Percentiles rank a stretch among this genome's conserved stretches.
Conservation (phyloP, 768 basidiomycete genomes). For the Fibroporia radiculosa region DNA sequence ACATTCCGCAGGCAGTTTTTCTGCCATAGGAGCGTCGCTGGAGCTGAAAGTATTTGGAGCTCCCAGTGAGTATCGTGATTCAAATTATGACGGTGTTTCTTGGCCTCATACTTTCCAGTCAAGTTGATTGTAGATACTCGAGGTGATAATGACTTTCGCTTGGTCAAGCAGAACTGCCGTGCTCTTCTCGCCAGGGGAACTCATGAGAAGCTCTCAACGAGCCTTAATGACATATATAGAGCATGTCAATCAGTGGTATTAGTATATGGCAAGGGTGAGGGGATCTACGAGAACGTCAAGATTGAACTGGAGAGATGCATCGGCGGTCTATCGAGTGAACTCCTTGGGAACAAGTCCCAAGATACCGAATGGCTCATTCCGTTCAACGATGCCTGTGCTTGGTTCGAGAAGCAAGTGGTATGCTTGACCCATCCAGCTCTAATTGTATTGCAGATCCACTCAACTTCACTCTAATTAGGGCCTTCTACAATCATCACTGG, state of each 20-base stretch:
- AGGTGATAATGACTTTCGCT: conserved; percentile 19
- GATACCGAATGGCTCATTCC: conserved; percentile 47
- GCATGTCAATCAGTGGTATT: conserved; percentile 51
- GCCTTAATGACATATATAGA: conserved; percentile 49
- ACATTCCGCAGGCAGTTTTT: conserved; percentile 10
- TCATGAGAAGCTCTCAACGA: conserved; percentile 30
- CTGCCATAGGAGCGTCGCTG: conserved; percentile 28
- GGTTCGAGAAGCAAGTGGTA: conserved; percentile 63
- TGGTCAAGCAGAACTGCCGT: conserved; percentile 29
- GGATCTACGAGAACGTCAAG: conserved; percentile 49
- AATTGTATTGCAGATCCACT: conserved; percentile 4
- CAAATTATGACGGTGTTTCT: background rate
- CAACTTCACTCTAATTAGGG: conserved; percentile 27
- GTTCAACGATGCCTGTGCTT: conserved; percentile 50
- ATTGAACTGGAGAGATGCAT: conserved; percentile 55
- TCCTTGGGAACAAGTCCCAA: conserved; percentile 20
- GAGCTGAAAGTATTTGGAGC: conserved; percentile 41
- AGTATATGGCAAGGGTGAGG: conserved; percentile 44
- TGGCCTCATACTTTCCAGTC: background rate
- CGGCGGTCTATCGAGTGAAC: conserved; percentile 29
- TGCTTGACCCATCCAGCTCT: conserved; percentile 20
- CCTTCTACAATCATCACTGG: conserved; percentile 53
- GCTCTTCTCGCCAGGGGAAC: conserved; percentile 29
- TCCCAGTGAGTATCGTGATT: conserved; percentile 18
- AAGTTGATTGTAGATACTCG: conserved; percentile 10